Evolutionary conservation across 2,329 filamentous ascomycete species (phyloP), one percentile per base, ranked within the genome.

Genomic region (Cryphonectria naterciae): DNA sequence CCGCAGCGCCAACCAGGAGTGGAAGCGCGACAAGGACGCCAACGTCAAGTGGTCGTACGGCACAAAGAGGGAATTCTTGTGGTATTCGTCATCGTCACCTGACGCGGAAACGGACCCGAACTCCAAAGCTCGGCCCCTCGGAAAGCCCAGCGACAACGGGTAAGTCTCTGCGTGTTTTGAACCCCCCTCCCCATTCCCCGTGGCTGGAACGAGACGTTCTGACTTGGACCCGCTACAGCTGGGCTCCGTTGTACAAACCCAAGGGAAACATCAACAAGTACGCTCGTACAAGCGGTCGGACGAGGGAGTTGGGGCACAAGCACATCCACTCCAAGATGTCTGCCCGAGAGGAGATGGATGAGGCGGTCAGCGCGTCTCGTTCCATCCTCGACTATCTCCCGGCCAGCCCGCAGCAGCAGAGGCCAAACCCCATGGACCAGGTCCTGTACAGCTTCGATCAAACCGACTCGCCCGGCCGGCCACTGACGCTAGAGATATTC

Each of bases 381-480:
- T 82, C 81, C 7, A 74, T 83, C 62, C 75, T 79, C 69, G 80
- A 80, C n/a, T 74, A 78, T 60, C 75, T 79, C 4, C 77, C 77
- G 28, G 73, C 70, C 39, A 69, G 68, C 17, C 74, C 70, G 52
- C 71, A 69, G n/a, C 69, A 66, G 11, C 75, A 76, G 66, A 74
- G 74, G 60, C 69, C 72, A n/a, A 77, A 73, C 62, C 68, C 76
- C 1, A 75, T 77, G 54, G 82, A 82, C 72, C 77, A 80, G 56
- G 75, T 82, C 74, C 75, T 84, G n/a, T 85, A 85, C 74, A 83
- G 79, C 75, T 85, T 82, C 73, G 83, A 85, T 75, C 76, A 77
- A 65, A 68, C 73, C 25, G 80, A 82, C 63, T 80, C 79, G 7
- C 83, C 83, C 0, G 79, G 79, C 60, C 77, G 76, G 69, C 78